Conservation (phyloP, 345 rosid species). For the Dipteronia dyeriana region DNA sequence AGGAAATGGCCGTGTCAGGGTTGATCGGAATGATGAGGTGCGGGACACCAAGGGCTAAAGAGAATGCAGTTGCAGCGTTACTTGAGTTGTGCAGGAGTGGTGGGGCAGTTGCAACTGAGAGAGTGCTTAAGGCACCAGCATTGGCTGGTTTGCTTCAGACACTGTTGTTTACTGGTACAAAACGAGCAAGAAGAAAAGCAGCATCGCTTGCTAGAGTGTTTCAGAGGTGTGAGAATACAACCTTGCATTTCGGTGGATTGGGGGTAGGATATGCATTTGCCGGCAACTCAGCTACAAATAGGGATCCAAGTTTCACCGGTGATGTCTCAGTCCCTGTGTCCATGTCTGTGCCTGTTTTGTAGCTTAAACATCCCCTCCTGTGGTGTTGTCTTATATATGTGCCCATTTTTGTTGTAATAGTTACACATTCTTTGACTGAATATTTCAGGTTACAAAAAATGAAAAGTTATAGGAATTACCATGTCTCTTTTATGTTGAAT, state of each 20-base stretch:
- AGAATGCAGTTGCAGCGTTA: conserved; percentile 90
- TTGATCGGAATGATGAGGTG: conserved; percentile 82
- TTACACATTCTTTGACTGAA: conserved; percentile 59
- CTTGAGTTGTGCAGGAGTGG: conserved; percentile 87
- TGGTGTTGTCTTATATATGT: conserved; percentile 15
- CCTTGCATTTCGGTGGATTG: conserved; percentile 56
- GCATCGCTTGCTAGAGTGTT: conserved; percentile 92
- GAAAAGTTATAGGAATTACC: conserved; percentile 28
- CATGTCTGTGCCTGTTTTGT: conserved; percentile 69
- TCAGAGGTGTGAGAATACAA: conserved; percentile 67
- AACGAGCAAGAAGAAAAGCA: conserved; percentile 91
- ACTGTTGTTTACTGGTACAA: conserved; percentile 85
- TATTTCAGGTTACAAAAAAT: conserved; percentile 29
- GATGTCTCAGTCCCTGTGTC: conserved; percentile 76
- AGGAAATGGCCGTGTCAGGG: conserved; percentile 67
- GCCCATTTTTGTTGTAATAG: conserved; percentile 31
- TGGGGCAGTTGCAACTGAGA: conserved; percentile 70
- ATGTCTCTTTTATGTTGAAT: conserved; percentile 13
- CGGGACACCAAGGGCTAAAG: conserved; percentile 93
- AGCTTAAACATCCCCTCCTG: conserved; percentile 26
- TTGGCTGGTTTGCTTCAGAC: conserved; percentile 76
- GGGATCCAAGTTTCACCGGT: conserved; percentile 46
- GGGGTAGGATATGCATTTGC: conserved; percentile 62
- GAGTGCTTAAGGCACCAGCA: conserved; percentile 74
- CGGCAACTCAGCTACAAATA: conserved; percentile 48